Percentiles rank a stretch among this genome's conserved stretches.
phyloP scores from a whole-genome alignment of 805 yeast genomes.

The Starmerella apicola region DNA sequence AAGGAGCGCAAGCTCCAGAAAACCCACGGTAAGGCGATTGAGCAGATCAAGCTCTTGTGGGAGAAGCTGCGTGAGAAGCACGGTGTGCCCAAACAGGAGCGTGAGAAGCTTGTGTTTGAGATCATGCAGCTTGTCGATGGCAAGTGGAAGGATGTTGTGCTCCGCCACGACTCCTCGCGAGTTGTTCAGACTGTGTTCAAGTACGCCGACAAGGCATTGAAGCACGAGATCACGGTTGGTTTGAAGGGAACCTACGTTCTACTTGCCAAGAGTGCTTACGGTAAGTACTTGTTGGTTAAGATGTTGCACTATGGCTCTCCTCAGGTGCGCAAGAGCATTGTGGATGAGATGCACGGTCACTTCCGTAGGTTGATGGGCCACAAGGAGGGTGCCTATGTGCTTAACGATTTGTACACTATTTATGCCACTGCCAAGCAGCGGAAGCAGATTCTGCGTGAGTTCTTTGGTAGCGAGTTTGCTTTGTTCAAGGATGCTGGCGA shows the following conservation, averaged over 20 bases:
- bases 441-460: conserved; percentile 85
- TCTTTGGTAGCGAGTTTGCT: conserved; percentile 94
- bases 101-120: conserved; percentile 69
- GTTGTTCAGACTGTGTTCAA: conserved; percentile 89
- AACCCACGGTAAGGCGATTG: conserved; percentile 77
- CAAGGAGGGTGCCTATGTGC: conserved; percentile 95
- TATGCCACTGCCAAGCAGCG: conserved; percentile 77
- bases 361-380: conserved; percentile 88
- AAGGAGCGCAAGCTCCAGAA: conserved; percentile 78
- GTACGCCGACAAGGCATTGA: conserved; percentile 66
- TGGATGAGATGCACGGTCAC: conserved; percentile 81
- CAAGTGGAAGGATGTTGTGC: conserved; percentile 60
- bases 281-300: conserved; percentile 81
- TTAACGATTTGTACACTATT: conserved; percentile 79
- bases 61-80: conserved; percentile 77
- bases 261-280: conserved; percentile 84
- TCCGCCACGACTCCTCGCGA: conserved; percentile 94
- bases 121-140: conserved; percentile 72
- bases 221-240: conserved; percentile 53
- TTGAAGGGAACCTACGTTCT: conserved; percentile 66
- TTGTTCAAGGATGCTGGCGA: conserved; percentile 68
- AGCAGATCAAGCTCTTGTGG: conserved; percentile 78
- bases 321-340: conserved; percentile 58
- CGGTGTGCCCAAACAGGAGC: conserved; percentile 51
- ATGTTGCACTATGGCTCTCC: conserved; percentile 84